Base-by-base conservation (phyloP, 164 flowering plant genomes). In the Cinnamomum micranthum region DNA sequence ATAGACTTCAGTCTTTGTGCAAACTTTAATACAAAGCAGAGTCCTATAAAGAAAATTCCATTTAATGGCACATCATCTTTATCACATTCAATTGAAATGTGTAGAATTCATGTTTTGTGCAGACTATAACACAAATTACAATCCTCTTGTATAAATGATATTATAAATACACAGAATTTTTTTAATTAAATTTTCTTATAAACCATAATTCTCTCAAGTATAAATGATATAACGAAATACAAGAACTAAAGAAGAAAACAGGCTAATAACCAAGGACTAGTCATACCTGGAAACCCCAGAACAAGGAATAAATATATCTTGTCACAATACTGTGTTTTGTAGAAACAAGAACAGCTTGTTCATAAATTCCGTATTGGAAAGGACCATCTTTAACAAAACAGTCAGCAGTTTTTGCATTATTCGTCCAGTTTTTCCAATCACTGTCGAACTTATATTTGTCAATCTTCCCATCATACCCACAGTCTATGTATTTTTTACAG, bases 261-360 rank as follows among this genome's bases (percentile, higher is more conserved):
- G 67, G 33, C 12, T 70, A 72, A 25, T 3, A 62, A 22, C 6
- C 35, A n/a, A 68, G 27, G 35, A 15, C 63, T 14, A 25, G 19
- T 27, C 22, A 55, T 88, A 93, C 97, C 98, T 92, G 98, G 78
- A 94, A 94, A 31, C 98, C 98, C 98, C 98, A 94, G 74, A 92
- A 92, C 50, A 92, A 76, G 50, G 97, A 89, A 79, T 91, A 94
- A 9, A 83, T 66, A 68, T 94, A 94, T 89, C 92, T 89, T 25
- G 80, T 86, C 50, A 78, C 6, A 1, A 83, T 47, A 72, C 81
- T 86, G 9, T 11, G 24, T 41, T 81, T 23, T 15, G 87, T 82
- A 60, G 94, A 86, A 65, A 94, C 85, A 50, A 76, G 80, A 73
- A 92, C 94, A 75, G 90, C 90, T 76, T 85, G 73, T 4, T 0